Base-by-base conservation (phyloP, 2,329 filamentous ascomycete species). In the Colletotrichum costaricense region DNA sequence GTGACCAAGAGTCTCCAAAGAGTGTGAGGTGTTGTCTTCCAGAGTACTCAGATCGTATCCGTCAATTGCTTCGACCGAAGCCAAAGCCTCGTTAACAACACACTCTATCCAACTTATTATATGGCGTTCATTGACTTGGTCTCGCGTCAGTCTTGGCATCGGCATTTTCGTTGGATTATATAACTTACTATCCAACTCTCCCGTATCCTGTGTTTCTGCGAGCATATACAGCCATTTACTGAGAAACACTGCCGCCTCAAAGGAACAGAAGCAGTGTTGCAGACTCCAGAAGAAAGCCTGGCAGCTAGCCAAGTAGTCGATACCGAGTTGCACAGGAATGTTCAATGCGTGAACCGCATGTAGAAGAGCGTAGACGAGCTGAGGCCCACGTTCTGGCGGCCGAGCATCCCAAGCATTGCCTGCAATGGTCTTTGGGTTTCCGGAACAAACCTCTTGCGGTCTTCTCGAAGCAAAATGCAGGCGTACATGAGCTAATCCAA, bases 281-380 rank as follows among this genome's bases (percentile, higher is more conserved):
- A 70, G 33, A 33, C 62, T 66, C 67, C 67, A 70, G 54, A 66
- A 59, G 38, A 70, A 70, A 16, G 67, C 42, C 12, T 54, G 67
- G 11, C 67, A 70, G 30, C 55, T 38, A 6, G 54, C 54, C 33
- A 65, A 52, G 14, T 64, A 69, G 19, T 57, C 30, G 16, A 66
- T 66, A 24, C 67, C 67, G 54, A 65, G 54, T 30, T 59, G 54
- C 9, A 66, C 55, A 8, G 63, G 67, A 22, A 70, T 70, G 16
- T 58, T 70, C 16, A 69, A 28, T 8, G 67, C 67, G 35, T 69
- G 58, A 35, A 69, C 67, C 6, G 67, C 49, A 33, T 69, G 67
- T 3, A 69, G 28, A 16, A 64, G 33, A 33, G 67, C 49, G 22
- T 56, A 52, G 12, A 59, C 60, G 12, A 66, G 38, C 22, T 28